Conservation (phyloP, 176 grass and related monocot species). For the Avena insularis region DNA sequence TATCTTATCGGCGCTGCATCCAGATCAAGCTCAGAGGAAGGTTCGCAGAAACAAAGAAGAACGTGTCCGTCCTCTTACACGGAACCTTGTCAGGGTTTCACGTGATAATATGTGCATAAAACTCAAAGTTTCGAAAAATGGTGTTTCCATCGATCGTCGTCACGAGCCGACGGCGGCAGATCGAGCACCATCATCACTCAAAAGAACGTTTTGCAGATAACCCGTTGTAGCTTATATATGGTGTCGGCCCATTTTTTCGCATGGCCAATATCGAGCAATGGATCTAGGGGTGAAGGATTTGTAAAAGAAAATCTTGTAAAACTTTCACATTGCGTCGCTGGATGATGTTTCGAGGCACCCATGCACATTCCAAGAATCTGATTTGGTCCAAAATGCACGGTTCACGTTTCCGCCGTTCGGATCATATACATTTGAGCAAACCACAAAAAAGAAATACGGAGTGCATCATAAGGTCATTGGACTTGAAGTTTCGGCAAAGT, state of each 20-base stretch:
- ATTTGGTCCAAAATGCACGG: too few relatives aligned
- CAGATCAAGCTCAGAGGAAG: not conserved
- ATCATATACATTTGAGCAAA: not conserved
- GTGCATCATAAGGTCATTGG: too few relatives aligned
- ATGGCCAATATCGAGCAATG: not conserved
- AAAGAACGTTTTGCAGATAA: not conserved
- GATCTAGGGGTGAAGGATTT: not conserved
- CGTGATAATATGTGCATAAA: not conserved
- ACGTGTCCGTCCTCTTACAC: not conserved
- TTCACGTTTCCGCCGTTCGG: not conserved
- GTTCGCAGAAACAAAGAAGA: not conserved
- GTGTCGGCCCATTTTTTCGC: not conserved
- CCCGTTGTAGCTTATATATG: not conserved
- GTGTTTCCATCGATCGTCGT: not conserved
- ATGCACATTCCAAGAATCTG: too few relatives aligned
- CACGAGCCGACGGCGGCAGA: not conserved
- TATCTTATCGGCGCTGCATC: not conserved
- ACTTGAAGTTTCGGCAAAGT: too few relatives aligned
- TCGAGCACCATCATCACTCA: not conserved
- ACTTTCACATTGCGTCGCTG: too few relatives aligned
- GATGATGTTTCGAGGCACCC: too few relatives aligned
- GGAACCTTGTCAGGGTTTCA: not conserved
- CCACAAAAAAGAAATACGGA: not conserved
- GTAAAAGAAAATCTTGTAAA: too few relatives aligned
- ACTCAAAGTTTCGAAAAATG: not conserved